Evolutionary conservation across 2,329 filamentous ascomycete species (phyloP).

Genomic region (Sporothrix luriei): DNA sequence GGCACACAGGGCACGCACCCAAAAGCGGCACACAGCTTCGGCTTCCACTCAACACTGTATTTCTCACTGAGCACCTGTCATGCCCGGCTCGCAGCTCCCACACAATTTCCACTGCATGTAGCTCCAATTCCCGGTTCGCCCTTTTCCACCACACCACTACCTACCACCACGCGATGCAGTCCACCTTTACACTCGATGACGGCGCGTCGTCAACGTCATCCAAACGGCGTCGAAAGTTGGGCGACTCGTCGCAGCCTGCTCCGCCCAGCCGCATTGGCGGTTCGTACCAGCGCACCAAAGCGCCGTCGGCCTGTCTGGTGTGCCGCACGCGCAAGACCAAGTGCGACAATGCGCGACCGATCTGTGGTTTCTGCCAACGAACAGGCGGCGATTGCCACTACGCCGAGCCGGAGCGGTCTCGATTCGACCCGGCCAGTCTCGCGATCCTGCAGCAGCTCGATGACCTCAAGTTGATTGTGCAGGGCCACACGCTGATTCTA

Average conservation of each 20-base stretch:
- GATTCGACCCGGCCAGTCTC: conserved; percentile 54
- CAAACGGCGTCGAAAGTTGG: conserved; percentile 22
- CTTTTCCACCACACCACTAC: neutral
- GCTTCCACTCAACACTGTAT: no score
- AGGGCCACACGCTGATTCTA: neutral
- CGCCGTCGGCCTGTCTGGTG: conserved; percentile 45
- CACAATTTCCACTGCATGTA: neutral
- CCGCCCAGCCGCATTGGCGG: conserved; percentile 25
- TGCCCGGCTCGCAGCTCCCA: no score
- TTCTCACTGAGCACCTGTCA: no score
- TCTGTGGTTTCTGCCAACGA: conserved; percentile 44
- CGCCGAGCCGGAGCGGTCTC: conserved; percentile 47
- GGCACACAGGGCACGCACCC: no score
- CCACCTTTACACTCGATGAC: conserved; percentile 16
- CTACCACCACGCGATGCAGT: neutral
- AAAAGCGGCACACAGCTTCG: no score
- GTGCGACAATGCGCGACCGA: conserved; percentile 47
- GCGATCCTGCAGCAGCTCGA: conserved; percentile 53
- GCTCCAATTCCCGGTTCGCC: neutral
- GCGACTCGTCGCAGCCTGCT: neutral
- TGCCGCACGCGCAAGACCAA: conserved; percentile 49
- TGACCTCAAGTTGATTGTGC: conserved; percentile 45
- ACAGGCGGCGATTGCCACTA: conserved; percentile 44
- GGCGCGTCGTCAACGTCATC: neutral
- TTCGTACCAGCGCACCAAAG: conserved; percentile 40